Conservation (phyloP, 345 rosid genomes). For the Odontarrhena argentea region DNA sequence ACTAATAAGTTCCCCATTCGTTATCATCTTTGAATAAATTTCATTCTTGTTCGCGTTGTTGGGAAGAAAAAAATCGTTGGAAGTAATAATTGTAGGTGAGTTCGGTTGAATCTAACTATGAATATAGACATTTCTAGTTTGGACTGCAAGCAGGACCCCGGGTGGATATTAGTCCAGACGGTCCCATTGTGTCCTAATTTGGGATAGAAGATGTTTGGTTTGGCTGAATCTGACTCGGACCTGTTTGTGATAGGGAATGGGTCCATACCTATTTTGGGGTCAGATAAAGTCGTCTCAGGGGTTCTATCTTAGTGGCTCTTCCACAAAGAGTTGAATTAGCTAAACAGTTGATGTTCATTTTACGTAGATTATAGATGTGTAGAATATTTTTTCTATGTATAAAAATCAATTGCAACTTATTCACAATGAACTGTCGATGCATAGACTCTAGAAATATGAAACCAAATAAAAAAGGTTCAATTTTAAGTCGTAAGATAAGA, state of each 20-base stretch:
- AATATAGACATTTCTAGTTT: constrained; percentile 13
- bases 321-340: background rate
- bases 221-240: constrained; percentile 25
- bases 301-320: constrained; percentile 16
- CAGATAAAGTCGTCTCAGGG: background rate
- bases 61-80: background rate
- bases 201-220: constrained; percentile 28
- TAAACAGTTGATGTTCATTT: background rate
- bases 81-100: background rate
- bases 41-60: background rate
- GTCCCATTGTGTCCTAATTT: constrained; percentile 16
- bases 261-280: constrained; percentile 9
- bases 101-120: background rate
- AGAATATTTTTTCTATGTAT: too few species aligned
- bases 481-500: too few species aligned
- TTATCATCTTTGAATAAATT: constrained; percentile 1
- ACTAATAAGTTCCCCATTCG: constrained; percentile 19
- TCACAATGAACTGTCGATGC: too few species aligned
- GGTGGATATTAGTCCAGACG: constrained; percentile 33
- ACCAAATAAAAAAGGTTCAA: too few species aligned
- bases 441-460: too few species aligned
- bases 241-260: background rate
- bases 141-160: constrained; percentile 14
- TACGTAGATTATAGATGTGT: too few species aligned
- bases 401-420: too few species aligned